Evolutionary conservation across 2,329 filamentous ascomycete species (phyloP).

Genomic region (Byssochlamys sp.): DNA sequence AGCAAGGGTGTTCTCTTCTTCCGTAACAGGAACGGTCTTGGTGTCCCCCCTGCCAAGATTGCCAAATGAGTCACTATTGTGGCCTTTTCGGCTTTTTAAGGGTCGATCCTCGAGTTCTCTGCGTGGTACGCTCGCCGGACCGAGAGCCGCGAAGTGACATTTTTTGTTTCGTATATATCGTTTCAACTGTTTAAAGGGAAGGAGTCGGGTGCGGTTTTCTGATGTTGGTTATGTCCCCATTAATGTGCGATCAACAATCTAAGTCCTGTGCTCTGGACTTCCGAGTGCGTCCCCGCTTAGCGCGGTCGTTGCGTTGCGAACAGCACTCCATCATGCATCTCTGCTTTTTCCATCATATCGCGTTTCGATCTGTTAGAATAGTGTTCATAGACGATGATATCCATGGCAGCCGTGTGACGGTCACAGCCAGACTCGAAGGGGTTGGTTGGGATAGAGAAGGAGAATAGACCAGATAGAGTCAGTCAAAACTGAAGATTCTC

Average conservation of each 20-base stretch:
- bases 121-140: constrained; percentile 16
- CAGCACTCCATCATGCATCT: background rate
- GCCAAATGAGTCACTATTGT: background rate
- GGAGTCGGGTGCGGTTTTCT: background rate
- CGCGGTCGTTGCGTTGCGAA: background rate
- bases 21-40: constrained; percentile 85
- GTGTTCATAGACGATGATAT: background rate
- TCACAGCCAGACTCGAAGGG: background rate
- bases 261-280: background rate
- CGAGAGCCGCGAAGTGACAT: constrained; percentile 12
- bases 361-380: background rate
- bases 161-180: constrained; percentile 1
- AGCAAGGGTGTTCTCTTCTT: constrained; percentile 84
- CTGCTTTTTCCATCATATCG: background rate
- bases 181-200: background rate
- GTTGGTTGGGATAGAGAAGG: background rate
- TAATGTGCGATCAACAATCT: background rate
- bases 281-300: background rate
- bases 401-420: background rate
- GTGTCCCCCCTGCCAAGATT: constrained; percentile 47
- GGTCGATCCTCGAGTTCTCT: constrained; percentile 3
- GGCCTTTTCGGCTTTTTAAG: background rate
- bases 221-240: background rate
- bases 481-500: background rate
- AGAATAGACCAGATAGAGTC: background rate